Percentiles rank a stretch among this genome's conserved stretches.
phyloP scores from a whole-genome alignment of 2,329 filamentous ascomycete genomes.

The Xylaria sp. region DNA sequence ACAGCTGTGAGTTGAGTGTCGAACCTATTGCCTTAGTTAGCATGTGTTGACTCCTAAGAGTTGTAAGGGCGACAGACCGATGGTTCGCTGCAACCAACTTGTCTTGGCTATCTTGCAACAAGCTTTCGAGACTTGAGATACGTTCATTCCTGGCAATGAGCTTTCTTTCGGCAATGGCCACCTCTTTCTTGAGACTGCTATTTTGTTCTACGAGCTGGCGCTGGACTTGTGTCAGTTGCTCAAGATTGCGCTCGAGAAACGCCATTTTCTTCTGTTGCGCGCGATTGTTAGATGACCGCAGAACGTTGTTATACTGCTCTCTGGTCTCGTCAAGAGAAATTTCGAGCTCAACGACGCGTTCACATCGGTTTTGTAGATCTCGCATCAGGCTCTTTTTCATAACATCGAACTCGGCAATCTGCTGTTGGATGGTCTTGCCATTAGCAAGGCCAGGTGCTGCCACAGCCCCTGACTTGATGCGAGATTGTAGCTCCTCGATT shows the following conservation, averaged over 20 bases:
- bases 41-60: slow-evolving; percentile 17
- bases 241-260: slow-evolving; percentile 95
- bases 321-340: slow-evolving; percentile 96
- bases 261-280: slow-evolving; percentile 99
- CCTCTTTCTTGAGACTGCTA: slow-evolving; percentile 96
- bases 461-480: slow-evolving; percentile 66
- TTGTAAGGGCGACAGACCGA: slow-evolving; percentile 67
- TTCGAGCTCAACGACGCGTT: slow-evolving; percentile 96
- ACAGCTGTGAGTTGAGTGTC: slow-evolving; percentile 95
- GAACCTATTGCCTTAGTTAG: slow-evolving; percentile 68
- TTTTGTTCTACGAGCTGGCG: slow-evolving; percentile 98
- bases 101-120: slow-evolving; percentile 97
- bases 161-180: slow-evolving; percentile 97
- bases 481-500: slow-evolving; percentile 79
- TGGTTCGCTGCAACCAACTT: slow-evolving; percentile 97
- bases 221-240: slow-evolving; percentile 96
- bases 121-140: slow-evolving; percentile 88
- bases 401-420: slow-evolving; percentile 97
- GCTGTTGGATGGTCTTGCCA: slow-evolving; percentile 93
- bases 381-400: slow-evolving; percentile 99
- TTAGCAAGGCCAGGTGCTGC: slow-evolving; percentile 68
- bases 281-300: slow-evolving; percentile 95
- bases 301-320: slow-evolving; percentile 98
- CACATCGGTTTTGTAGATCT: slow-evolving; percentile 96
- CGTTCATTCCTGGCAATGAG: slow-evolving; percentile 95